Base-by-base conservation (phyloP, 2,329 filamentous ascomycete genomes). In the Ilyonectria robusta region DNA sequence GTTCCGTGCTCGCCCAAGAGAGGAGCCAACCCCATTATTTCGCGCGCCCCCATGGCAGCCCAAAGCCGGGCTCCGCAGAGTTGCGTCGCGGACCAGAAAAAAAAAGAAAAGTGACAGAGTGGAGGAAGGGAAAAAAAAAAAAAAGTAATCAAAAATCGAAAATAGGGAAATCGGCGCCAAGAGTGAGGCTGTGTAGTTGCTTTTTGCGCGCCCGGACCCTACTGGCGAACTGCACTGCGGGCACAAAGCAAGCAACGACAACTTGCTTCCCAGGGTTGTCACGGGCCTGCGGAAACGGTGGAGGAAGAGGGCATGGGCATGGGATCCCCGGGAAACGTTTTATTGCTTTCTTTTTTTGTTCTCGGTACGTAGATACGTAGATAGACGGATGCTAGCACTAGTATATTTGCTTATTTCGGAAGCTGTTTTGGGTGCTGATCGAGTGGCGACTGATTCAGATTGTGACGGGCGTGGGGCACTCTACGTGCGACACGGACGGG, bases 401-500 rank as follows among this genome's bases (percentile, higher is more conserved):
- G 26, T 26, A 6, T 26, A 26, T 26, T 26, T 26, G 26, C 26
- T 26, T 26, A 26, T 26, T 26, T 26, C 26, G 26, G 26, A 26
- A 26, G 26, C 26, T 26, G 26, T 26, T 26, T 33, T 33, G 31
- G 31, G 8, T 33, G 8, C 2, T 33, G 31, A 33, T 33, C 11
- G 31, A 33, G 26, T 7, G 23, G 40, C 26, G 55, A 6, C 26
- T 35, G 37, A 40, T 40, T 40, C 37, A 42, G 40, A n/a, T 42
- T 42, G 17, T 7, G 15, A 15, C 40, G 13, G 15, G 40, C n/a
- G 37, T 42, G 40, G 19, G 29, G 5, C n/a, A 53, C 51, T 51
- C 48, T 55, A 40, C 21, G 40, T 31, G 37, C 29, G 64, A 68
- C 46, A 23, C 40, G 47, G 48, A 44, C n/a, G 17, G 59, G 66